phyloP scores from a whole-genome alignment of 176 grass and related monocot genomes.

The Oropetium thomaeum region DNA sequence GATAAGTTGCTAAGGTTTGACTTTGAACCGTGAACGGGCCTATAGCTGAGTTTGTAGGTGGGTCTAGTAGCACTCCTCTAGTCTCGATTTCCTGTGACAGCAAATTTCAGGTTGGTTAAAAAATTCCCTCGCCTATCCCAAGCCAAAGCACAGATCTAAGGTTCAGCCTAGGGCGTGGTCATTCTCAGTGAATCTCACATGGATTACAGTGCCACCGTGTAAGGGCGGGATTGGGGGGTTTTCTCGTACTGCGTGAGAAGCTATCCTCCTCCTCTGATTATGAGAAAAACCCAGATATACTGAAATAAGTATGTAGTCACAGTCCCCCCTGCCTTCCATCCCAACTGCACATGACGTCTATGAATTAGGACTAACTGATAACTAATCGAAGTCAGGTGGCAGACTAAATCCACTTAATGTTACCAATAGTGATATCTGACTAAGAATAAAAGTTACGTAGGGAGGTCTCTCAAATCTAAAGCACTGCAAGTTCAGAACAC shows the following conservation, averaged over 20 bases:
- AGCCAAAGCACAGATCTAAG: too few species aligned
- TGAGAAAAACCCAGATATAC: neutral
- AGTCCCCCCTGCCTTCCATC: neutral
- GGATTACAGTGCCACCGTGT: too few species aligned
- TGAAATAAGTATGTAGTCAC: constrained; percentile 7
- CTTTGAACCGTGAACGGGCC: too few species aligned
- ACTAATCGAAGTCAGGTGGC: neutral
- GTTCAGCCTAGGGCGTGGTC: too few species aligned
- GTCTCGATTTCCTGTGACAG: too few species aligned
- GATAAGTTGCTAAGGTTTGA: neutral
- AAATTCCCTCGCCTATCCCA: too few species aligned
- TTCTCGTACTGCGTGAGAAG: too few species aligned
- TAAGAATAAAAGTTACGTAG: neutral
- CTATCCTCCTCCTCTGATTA: neutral
- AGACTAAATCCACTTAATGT: neutral
- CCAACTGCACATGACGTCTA: neutral
- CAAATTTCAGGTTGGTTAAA: too few species aligned
- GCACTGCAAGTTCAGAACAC: neutral
- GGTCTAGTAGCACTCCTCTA: too few species aligned
- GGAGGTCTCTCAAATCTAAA: neutral
- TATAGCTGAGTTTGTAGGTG: too few species aligned
- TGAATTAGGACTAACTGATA: neutral
- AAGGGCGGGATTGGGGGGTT: too few species aligned
- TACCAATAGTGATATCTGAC: neutral
- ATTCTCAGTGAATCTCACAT: too few species aligned